Evolutionary conservation across 371 early-diverging fungal species (phyloP).

Genomic region (Lichtheimia ramosa): DNA sequence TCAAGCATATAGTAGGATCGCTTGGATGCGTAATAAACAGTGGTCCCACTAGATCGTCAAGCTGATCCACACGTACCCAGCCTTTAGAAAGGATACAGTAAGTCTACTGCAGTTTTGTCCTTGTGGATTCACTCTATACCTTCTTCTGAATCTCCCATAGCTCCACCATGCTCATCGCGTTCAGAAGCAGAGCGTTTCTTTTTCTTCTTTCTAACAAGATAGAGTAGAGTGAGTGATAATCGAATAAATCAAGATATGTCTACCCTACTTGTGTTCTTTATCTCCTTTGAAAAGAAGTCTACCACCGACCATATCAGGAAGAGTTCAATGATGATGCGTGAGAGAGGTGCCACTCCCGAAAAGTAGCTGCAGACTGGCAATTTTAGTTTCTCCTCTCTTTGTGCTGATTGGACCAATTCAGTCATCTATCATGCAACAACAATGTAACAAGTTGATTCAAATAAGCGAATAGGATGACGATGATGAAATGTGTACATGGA

Average conservation of each 20-base stretch:
- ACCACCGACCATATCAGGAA: slow-evolving; percentile 3
- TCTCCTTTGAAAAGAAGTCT: slow-evolving; percentile 66
- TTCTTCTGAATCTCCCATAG: slow-evolving; percentile 29
- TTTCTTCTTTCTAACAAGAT: slow-evolving; percentile 55
- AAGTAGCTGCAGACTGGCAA: too few relatives aligned
- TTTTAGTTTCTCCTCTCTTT: too few relatives aligned
- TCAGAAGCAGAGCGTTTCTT: slow-evolving; percentile 48
- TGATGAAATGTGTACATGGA: too few relatives aligned
- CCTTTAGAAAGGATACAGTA: slow-evolving; percentile 29
- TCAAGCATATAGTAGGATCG: slow-evolving; percentile 64
- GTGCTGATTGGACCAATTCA: too few relatives aligned
- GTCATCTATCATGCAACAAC: too few relatives aligned
- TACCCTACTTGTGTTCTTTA: slow-evolving; percentile 41
- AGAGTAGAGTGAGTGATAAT: not conserved
- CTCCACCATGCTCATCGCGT: slow-evolving; percentile 28
- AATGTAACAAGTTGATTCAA: too few relatives aligned
- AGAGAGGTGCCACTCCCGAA: too few relatives aligned
- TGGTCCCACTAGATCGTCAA: slow-evolving; percentile 75
- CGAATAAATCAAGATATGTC: not conserved
- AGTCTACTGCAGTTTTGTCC: not conserved
- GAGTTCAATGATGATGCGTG: not conserved
- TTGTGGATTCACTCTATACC: slow-evolving; percentile 21
- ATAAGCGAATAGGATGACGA: too few relatives aligned
- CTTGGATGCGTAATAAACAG: slow-evolving; percentile 66
- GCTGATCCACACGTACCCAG: slow-evolving; percentile 63